Evolutionary conservation across 2,329 filamentous ascomycete species (phyloP), one percentile per base, ranked within the genome.

Genomic region (Sclerotinia nivalis): DNA sequence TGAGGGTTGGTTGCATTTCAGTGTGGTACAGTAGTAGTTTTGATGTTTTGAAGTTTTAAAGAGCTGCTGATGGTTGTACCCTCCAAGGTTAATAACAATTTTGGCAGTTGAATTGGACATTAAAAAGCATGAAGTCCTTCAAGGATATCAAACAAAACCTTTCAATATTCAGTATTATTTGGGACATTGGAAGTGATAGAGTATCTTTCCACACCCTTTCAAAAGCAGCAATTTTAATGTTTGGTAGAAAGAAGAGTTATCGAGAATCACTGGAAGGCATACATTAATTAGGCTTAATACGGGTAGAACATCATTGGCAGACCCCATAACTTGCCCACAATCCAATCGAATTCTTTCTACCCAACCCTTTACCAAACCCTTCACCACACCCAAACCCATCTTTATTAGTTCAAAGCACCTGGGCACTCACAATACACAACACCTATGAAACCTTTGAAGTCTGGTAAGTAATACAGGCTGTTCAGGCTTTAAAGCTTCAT

Each of bases 291-390:
- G 55, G 22, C 34, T 58, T 40, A 40, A 58, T 58, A 15, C 34
- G 55, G 55, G 54, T 58, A n/a, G 31, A 58, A 34, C 12, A 40
- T 22, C 7, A 58, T 58, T 13, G 22, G 22, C 15, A 43, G n/a
- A 59, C 55, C 55, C 55, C 37, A 34, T 59, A 58, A 40, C 8
- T 22, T 34, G 34, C 55, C 55, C 55, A 40, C 55, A 58, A 58
- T 22, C 22, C 55, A 40, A 58, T 58, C 40, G 40, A 43, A 43
- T 40, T 40, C 37, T 13, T 13, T 13, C 6, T 18, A 43, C 13
- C 40, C 18, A 43, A 43, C 40, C 40, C 40, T 13, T 9, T 15
- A 43, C 37, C 40, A 43, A 15, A 43, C 13, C 37, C 37, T 13
- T 4, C 0, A 40, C 40, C 13, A 15, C 40, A 15, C 12, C 12